These are phyloP conservation scores for Trichophyton simii DNA, from an alignment of 2,329 filamentous ascomycete genomes.

Conservation along the genomic window DNA sequence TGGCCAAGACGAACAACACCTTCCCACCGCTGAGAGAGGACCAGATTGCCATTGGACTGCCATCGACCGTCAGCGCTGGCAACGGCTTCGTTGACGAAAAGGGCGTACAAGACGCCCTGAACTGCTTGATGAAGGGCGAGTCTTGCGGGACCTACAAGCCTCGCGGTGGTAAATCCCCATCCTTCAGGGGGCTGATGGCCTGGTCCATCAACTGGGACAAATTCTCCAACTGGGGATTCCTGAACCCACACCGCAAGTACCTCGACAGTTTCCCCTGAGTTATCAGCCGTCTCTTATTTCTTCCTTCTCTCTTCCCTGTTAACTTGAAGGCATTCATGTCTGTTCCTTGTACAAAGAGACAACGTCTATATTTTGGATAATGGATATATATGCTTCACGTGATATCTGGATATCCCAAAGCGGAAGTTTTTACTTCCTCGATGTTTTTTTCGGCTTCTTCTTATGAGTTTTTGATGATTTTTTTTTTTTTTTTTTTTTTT, in stretches of 20 bases:
- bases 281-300: too few relatives aligned
- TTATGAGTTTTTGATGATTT: not conserved
- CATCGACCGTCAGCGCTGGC: not conserved
- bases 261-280: not conserved
- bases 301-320: not conserved
- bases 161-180: not conserved
- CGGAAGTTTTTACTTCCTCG: not conserved
- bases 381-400: not conserved
- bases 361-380: not conserved
- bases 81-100: constrained; percentile 1
- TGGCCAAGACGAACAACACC: constrained; percentile 5
- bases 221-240: constrained; percentile 4
- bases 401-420: not conserved
- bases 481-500: not conserved
- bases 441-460: not conserved
- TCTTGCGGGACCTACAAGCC: constrained; percentile 4
- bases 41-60: constrained; percentile 6
- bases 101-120: constrained; percentile 1
- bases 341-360: not conserved
- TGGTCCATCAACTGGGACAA: constrained; percentile 8
- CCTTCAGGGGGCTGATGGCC: constrained; percentile 3
- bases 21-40: constrained; percentile 5
- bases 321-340: not conserved
- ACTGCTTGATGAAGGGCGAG: constrained; percentile 3
- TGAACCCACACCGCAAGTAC: constrained; percentile 1